Evolutionary conservation across 805 yeast genomes (phyloP), one percentile per base, ranked within the genome.

Genomic region (Ogataea thermomethanolica): DNA sequence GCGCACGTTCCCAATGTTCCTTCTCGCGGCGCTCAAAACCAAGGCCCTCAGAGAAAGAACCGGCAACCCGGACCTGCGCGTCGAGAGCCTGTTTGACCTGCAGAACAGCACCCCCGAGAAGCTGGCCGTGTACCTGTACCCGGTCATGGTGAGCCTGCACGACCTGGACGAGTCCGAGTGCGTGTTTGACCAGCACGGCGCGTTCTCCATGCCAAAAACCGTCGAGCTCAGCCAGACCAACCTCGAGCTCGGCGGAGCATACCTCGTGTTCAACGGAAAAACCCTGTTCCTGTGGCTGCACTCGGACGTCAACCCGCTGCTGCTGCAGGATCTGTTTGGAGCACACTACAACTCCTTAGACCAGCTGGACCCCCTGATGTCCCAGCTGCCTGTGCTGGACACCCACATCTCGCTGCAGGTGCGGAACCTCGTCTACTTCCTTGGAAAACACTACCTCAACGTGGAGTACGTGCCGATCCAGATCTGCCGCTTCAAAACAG

Each of bases 301-400:
- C 59, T 76, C 76, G 13, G 74, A 77, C 30, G 84, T 85, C 0
- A 79, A 82, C 49, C 78, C 82, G 8, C 61, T 78, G 43, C 67
- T 93, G 17, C 53, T 90, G 25, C 69, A 75, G 47, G 97, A 90
- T 59, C 62, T 93, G 41, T 80, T 91, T 54, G 95, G 91, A 0
- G 66, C 59, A 2, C 49, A 62, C 8, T 70, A 76, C 20, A 70
- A 73, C 6, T 51, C 70, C 2, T 53, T 76, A 11, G 64, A 67
- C 3, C 64, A 73, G 12, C 59, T 84, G 8, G 72, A 73, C 39
- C 69, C 83, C 2, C 55, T 62, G 24, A 46, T 70, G 28, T 76
- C 79, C 48, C 78, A 76, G 45, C 64, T 93, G 28, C 97, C 97
- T 0, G 74, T 65, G 12, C 60, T 85, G 11, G 81, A 79, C 3